These are phyloP conservation scores for Linum lewisii DNA, from an alignment of 345 rosid genomes.

Conservation along the genomic window DNA sequence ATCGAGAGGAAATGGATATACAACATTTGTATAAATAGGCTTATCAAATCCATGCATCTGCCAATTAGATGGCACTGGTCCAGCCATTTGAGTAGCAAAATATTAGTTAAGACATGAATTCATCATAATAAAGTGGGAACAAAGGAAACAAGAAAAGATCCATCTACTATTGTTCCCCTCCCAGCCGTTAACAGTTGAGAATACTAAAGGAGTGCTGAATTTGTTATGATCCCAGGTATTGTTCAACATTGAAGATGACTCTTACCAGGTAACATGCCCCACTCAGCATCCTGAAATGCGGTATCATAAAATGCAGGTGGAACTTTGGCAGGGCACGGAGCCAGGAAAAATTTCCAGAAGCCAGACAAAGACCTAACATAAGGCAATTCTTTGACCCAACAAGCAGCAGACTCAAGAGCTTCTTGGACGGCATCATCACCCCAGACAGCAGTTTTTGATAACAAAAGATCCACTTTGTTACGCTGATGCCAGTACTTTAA, in stretches of 20 bases:
- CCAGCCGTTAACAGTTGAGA: too few species aligned
- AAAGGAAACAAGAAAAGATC: slow-evolving; percentile 7
- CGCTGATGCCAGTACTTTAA: slow-evolving; percentile 77
- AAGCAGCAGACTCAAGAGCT: slow-evolving; percentile 68
- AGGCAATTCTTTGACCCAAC: slow-evolving; percentile 77
- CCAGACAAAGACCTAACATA: slow-evolving; percentile 80
- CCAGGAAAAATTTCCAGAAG: slow-evolving; percentile 79
- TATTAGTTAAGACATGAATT: slow-evolving; percentile 11
- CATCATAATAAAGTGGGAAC: slow-evolving; percentile 8
- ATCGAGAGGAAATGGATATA: slow-evolving; percentile 66
- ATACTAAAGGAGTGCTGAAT: too few species aligned
- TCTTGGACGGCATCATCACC: slow-evolving; percentile 68
- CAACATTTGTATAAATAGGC: slow-evolving; percentile 77
- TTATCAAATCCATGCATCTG: slow-evolving; percentile 93
- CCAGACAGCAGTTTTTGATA: slow-evolving; percentile 73
- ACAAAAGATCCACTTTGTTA: slow-evolving; percentile 56
- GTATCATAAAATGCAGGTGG: slow-evolving; percentile 48
- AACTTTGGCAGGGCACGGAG: slow-evolving; percentile 48
- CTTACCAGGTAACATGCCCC: slow-evolving; percentile 74
- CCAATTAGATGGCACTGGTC: slow-evolving; percentile 98
- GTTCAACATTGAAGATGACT: not conserved
- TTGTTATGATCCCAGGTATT: not conserved
- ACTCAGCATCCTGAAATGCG: slow-evolving; percentile 58
- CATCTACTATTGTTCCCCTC: not conserved
- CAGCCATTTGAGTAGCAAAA: slow-evolving; percentile 15